These are phyloP conservation scores for Coniochaeta sp. DNA, from an alignment of 2,329 filamentous ascomycete species.

Conservation along the genomic window DNA sequence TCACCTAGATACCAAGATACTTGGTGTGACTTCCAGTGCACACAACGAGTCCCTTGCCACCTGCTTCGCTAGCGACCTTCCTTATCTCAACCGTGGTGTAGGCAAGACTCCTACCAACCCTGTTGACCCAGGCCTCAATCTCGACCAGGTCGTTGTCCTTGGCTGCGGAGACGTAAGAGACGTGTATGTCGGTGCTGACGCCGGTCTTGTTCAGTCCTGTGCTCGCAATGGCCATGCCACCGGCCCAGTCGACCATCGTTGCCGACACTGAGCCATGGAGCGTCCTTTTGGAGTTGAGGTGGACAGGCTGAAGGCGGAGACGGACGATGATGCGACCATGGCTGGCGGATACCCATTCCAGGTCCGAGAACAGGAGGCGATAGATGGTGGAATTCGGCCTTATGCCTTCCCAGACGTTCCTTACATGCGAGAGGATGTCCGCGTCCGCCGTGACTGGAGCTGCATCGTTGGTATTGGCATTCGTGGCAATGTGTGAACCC, in stretches of 20 bases:
- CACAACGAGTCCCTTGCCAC: slow-evolving; percentile 7
- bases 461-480: no score
- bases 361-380: slow-evolving; percentile 39
- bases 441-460: no score
- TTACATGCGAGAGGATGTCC: slow-evolving; percentile 15
- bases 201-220: slow-evolving; percentile 57
- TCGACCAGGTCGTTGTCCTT: slow-evolving; percentile 59
- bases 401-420: slow-evolving; percentile 26
- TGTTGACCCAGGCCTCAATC: slow-evolving; percentile 58
- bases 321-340: slow-evolving; percentile 40
- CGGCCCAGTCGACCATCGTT: slow-evolving; percentile 66
- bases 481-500: no score
- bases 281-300: slow-evolving; percentile 61
- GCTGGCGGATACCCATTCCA: slow-evolving; percentile 34
- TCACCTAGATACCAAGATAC: slow-evolving; percentile 4
- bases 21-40: slow-evolving; percentile 13
- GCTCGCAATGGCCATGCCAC: slow-evolving; percentile 64
- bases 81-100: slow-evolving; percentile 62
- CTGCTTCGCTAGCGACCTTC: slow-evolving; percentile 31
- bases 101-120: slow-evolving; percentile 59
- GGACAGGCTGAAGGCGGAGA: slow-evolving; percentile 41
- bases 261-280: slow-evolving; percentile 68
- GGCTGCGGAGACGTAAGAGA: slow-evolving; percentile 60
- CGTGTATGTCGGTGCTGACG: slow-evolving; percentile 68
- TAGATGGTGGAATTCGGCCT: slow-evolving; percentile 45